Evolutionary conservation across 371 early-diverging fungal genomes (phyloP), one percentile per base, ranked within the genome.

Genomic region (Mortierella sp.): DNA sequence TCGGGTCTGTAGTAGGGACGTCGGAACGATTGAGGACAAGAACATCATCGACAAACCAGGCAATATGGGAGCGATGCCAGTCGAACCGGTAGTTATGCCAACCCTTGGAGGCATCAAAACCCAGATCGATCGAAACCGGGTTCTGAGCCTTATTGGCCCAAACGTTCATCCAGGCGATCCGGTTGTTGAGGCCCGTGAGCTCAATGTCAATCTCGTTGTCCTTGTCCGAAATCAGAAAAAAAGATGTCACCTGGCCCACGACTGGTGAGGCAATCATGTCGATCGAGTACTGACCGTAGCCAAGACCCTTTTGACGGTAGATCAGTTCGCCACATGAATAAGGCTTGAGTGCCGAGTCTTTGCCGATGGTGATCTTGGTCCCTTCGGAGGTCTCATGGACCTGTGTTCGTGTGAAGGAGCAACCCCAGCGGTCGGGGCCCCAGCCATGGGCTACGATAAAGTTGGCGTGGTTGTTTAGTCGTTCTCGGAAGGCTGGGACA

Each of bases 201-300:
- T 79, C 79, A 43, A 79, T 57, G 50, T 72, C 79, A n/a, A 79
- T 79, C 60, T 79, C 79, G 18, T 52, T 64, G 46, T 66, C 64
- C 30, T 48, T 69, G 57, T 79, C 66, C 25, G 70, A 68, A 30
- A 79, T 79, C 30, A 72, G 57, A 53, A 79, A 79, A 64, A 79
- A 79, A 14, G 72, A 65, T 0, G 72, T 72, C 63, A 77, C 79
- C 46, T 77, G 79, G 46, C 79, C 79, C 12, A 66, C 48, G 21
- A 64, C 29, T n/a, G 65, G 53, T 30, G 79, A 79, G 19, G 73
- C 79, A 23, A 72, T 69, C 64, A 72, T 79, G 23, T 79, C 79
- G 21, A 79, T 69, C 25, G 69, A 66, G 51, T 72, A 79, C n/a
- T 29, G 62, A 26, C 79, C 79, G 28, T 79, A 79, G 16, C 64